phyloP scores from a whole-genome alignment of 1,284 basidiomycete species.

The Mycena sp. region DNA sequence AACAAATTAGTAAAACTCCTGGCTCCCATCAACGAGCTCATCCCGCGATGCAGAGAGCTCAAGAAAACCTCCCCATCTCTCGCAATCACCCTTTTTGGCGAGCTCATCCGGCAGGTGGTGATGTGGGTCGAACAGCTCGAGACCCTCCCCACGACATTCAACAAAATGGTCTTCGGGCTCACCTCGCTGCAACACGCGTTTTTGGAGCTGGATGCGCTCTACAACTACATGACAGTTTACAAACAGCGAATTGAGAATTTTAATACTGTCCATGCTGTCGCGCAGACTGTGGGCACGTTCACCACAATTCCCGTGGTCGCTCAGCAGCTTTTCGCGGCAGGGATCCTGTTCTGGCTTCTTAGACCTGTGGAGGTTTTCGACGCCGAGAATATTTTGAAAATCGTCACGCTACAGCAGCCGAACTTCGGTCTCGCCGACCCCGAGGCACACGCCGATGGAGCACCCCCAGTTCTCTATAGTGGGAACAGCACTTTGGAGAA shows the following conservation, averaged over 20 bases:
- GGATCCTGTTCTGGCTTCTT: background rate
- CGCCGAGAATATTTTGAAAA: no score
- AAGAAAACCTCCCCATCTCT: background rate
- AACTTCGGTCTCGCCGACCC: background rate
- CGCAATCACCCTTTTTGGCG: background rate
- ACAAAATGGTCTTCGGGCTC: background rate
- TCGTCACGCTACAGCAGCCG: background rate
- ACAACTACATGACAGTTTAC: no score
- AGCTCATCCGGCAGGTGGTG: background rate
- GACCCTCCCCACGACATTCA: background rate
- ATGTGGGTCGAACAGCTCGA: background rate
- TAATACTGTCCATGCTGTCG: background rate
- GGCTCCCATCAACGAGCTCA: background rate
- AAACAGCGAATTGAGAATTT: background rate
- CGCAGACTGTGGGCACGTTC: background rate
- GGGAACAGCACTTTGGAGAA: background rate
- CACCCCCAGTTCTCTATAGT: background rate
- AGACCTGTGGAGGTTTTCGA: background rate
- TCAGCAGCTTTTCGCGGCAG: background rate
- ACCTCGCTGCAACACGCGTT: background rate
- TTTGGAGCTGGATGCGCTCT: background rate
- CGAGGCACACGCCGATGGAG: background rate
- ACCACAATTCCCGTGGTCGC: background rate
- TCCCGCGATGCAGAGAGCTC: background rate
- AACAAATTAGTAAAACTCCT: background rate